phyloP scores from a whole-genome alignment of 1,139 yeast genomes.

The Taphrina flavorubra region DNA sequence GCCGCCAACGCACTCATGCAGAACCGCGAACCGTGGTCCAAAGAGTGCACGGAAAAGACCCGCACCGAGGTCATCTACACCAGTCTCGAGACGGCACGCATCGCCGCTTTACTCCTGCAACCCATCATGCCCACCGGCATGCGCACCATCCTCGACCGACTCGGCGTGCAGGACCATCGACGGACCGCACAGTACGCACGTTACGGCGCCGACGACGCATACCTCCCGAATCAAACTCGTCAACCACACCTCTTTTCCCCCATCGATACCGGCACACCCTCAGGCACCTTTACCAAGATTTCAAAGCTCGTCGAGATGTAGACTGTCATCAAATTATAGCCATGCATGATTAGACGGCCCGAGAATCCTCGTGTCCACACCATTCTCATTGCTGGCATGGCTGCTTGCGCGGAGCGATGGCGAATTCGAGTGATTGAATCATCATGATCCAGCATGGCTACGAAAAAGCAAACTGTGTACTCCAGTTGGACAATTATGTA shows the following conservation, averaged over 20 bases:
- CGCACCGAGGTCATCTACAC: slow-evolving; percentile 64
- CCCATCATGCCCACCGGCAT: slow-evolving; percentile 77
- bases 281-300: neutral
- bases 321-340: too few species aligned
- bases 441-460: too few species aligned
- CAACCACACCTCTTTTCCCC: slow-evolving; percentile 24
- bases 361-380: too few species aligned
- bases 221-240: slow-evolving; percentile 47
- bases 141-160: slow-evolving; percentile 63
- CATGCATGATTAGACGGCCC: too few species aligned
- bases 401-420: too few species aligned
- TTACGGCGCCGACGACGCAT: slow-evolving; percentile 59
- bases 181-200: slow-evolving; percentile 56
- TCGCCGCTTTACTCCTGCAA: slow-evolving; percentile 67
- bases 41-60: slow-evolving; percentile 47
- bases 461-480: too few species aligned
- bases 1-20: slow-evolving; percentile 64
- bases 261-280: slow-evolving; percentile 17
- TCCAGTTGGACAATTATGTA: neutral
- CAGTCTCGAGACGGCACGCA: slow-evolving; percentile 74
- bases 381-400: too few species aligned
- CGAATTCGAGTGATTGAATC: too few species aligned
- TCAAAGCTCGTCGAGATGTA: neutral
- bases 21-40: slow-evolving; percentile 56
- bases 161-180: slow-evolving; percentile 59